Base-by-base conservation (phyloP, 2,329 filamentous ascomycete species). In the Aspergillus sp. region DNA sequence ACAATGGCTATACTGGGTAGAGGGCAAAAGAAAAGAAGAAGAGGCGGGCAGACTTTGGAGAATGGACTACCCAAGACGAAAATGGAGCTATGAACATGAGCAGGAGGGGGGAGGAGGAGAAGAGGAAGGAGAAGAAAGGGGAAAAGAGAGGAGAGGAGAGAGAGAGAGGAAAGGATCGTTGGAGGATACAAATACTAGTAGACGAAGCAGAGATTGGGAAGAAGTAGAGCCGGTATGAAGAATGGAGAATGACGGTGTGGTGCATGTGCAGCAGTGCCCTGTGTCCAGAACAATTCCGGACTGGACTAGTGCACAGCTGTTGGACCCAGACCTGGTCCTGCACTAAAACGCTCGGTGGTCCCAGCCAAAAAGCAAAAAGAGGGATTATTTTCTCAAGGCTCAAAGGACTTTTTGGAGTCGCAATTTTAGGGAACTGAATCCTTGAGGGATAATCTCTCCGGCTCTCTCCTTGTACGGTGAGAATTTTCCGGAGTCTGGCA, bases 161-260 rank as follows among this genome's bases (percentile, higher is more conserved):
- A 53, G 30, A 34, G 52, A 66, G 59, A 66, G 63, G 65, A 63
- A 64, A 66, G 57, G 66, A 67, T 66, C 63, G 62, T 62, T 63
- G 64, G 60, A 58, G 60, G 60, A 67, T 68, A 61, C 61, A 67
- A 68, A 66, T 66, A 19, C 19, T 19, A 43, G 52, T 3, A 38
- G 51, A 53, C 34, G 13, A 41, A 41, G 31, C 23, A 41, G 19
- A 31, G 25, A 31, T 4, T 17, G 19, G 48, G 48, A 19, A n/a
- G 48, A 7, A 30, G 48, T 17, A 30, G 48, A 54, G 25, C 34
- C 31, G 25, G n/a, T 8, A 45, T 41, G n/a, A 43, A 55, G 43
- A 41, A 47, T 55, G 53, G 50, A 54, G 51, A 54, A 54, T 43
- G 54, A 49, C 30, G 46, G 46, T 41, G 54, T 57, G 54, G 30